These are phyloP conservation scores for Gracilaria domingensis DNA, from an alignment of 23 red algal species.

Conservation along the genomic window DNA sequence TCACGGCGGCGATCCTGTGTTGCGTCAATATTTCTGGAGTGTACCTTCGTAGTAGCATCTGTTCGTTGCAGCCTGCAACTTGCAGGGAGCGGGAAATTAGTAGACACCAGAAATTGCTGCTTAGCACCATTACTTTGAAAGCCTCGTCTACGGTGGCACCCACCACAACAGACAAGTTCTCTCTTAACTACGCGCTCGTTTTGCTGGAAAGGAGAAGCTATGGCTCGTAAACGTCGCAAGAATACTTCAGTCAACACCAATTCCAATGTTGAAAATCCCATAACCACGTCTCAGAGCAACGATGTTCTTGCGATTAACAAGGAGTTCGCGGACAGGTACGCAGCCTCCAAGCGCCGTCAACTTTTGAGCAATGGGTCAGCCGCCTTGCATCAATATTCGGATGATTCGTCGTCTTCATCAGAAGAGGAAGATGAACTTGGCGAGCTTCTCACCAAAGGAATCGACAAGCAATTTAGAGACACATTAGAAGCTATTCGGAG, in stretches of 20 bases:
- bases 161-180: too few relatives aligned
- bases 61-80: too few relatives aligned
- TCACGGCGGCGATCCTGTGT: too few relatives aligned
- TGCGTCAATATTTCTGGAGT: too few relatives aligned
- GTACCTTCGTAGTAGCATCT: too few relatives aligned
- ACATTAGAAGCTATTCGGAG: conserved; percentile 77
- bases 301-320: conserved; percentile 64
- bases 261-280: neutral
- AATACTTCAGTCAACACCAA: neutral
- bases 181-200: neutral
- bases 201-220: neutral
- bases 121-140: too few relatives aligned
- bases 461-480: conserved; percentile 77
- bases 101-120: too few relatives aligned
- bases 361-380: conserved; percentile 42
- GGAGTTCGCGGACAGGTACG: conserved; percentile 75
- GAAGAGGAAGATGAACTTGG: conserved; percentile 94
- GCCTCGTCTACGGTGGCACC: too few relatives aligned
- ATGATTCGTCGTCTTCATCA: conserved; percentile 34
- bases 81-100: too few relatives aligned
- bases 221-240: neutral
- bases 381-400: conserved; percentile 15
- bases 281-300: neutral
- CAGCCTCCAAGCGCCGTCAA: conserved; percentile 70
- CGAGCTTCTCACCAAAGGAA: conserved; percentile 83